Evolutionary conservation across 805 yeast genomes (phyloP), one percentile per base, ranked within the genome.

Genomic region (Scheffersomyces lignosus): DNA sequence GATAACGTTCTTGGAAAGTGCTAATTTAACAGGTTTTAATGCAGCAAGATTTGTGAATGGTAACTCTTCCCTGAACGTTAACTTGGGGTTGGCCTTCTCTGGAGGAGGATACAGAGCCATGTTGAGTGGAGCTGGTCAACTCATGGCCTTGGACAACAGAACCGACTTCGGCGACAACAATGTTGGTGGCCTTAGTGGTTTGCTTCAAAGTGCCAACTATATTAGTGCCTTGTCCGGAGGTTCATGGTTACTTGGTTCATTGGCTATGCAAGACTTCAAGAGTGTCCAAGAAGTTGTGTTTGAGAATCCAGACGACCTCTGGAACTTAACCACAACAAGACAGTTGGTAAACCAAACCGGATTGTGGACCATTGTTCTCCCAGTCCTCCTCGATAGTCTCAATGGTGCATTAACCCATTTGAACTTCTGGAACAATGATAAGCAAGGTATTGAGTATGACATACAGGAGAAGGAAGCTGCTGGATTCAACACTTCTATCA

Each of bases 171-270:
- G 80, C 10, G 66, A 78, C 4, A 67, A 71, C 4, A 55, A 63
- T 25, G 45, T 31, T 5, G 36, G 34, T 14, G 83, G 85, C 10
- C 58, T 87, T 28, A 90, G 91, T 23, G 95, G 96, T 4, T 60
- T 88, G 16, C 62, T 87, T 25, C 88, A 84, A 50, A 64, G 84
- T 4, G 54, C 87, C 1, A 76, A 85, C 9, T 88, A 89, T 53
- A 58, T 88, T 4, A 64, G 87, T 4, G 95, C 91, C 6, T 72
- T 87, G 25, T 81, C 90, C 12, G 96, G 96, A 22, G 96, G 96
- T 18, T 75, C 85, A 10, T 87, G 95, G 95, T 66, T 86, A 33
- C 68, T 87, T 18, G 83, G 87, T 1, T 74, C 90, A 7, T 59
- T 87, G 20, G 78, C 76, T 0, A 67, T 75, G 53, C 85, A 87